Evolutionary conservation across 1,284 basidiomycete species (phyloP).

Genomic region (Puccinia polysora): DNA sequence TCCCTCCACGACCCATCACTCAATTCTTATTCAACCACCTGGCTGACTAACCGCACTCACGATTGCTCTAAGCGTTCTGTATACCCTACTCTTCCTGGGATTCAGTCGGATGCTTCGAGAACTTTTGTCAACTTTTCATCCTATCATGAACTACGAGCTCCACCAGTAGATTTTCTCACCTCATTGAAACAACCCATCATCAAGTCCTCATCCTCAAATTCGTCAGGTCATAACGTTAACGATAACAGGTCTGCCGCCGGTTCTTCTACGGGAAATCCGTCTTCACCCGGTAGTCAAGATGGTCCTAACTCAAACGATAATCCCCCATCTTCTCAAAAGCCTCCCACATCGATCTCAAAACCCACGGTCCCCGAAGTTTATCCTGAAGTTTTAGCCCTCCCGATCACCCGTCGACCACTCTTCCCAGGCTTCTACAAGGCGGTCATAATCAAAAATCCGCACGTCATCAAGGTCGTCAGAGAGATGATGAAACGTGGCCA

Average conservation of each 20-base stretch:
- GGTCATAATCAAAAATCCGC: conserved; percentile 81
- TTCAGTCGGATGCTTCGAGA: too few species aligned
- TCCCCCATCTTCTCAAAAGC: conserved; percentile 30
- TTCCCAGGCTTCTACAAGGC: conserved; percentile 99
- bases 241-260: conserved; percentile 6
- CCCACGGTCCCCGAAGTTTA: conserved; percentile 65
- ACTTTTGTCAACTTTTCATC: too few species aligned
- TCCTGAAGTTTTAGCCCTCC: conserved; percentile 89
- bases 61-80: too few species aligned
- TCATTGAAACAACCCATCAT: conserved; percentile 14
- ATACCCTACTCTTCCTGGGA: too few species aligned
- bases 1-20: too few species aligned
- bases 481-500: conserved; percentile 95
- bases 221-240: conserved; percentile 7
- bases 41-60: too few species aligned
- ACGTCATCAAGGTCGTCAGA: conserved; percentile 89
- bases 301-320: conserved; percentile 28
- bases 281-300: conserved; percentile 3
- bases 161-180: not conserved
- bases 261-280: conserved; percentile 14
- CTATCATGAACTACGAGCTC: not conserved
- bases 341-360: conserved; percentile 30
- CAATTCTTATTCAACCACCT: too few species aligned
- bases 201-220: conserved; percentile 13
- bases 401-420: conserved; percentile 88